Percentiles rank a stretch among this genome's conserved stretches.
Evolutionary conservation across 768 basidiomycete species (phyloP).

Genomic region (Boletus subparvulus): DNA sequence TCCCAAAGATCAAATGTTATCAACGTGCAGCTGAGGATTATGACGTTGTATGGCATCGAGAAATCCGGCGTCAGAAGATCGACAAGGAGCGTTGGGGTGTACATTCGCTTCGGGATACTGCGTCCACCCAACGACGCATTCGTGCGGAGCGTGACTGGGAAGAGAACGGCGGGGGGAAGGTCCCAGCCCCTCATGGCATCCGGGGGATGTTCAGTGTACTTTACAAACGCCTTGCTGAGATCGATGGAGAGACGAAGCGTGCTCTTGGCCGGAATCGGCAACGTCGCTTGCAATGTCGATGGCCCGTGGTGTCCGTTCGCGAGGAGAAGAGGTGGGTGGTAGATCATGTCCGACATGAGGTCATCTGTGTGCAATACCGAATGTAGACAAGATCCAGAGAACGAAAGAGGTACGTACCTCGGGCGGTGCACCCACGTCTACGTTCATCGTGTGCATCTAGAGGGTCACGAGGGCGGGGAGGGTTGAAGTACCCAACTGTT

Average conservation of each 20-base stretch:
- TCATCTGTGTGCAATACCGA: constrained; percentile 43
- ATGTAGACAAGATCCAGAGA: not conserved
- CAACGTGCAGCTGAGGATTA: constrained; percentile 91
- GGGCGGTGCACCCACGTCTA: constrained; percentile 43
- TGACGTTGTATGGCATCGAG: constrained; percentile 99
- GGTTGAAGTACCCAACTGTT: constrained; percentile 60
- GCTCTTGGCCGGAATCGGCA: constrained; percentile 68
- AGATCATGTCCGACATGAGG: constrained; percentile 63
- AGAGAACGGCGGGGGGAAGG: constrained; percentile 80
- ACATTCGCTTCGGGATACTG: constrained; percentile 47
- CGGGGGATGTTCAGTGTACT: constrained; percentile 94
- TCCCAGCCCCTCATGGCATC: constrained; percentile 97
- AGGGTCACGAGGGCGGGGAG: constrained; percentile 93
- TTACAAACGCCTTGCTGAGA: constrained; percentile 80
- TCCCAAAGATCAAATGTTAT: constrained; percentile 91
- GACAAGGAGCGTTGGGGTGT: constrained; percentile 78
- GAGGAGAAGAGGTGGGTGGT: constrained; percentile 41
- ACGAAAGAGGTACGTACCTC: constrained; percentile 38
- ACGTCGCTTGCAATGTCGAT: constrained; percentile 68
- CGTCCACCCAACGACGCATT: not conserved
- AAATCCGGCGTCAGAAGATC: constrained; percentile 99
- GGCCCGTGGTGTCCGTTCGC: constrained; percentile 34
- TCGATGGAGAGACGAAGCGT: constrained; percentile 68
- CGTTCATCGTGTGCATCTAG: constrained; percentile 69
- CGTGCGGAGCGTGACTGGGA: constrained; percentile 30